Evolutionary conservation across 352 stramenopile genomes (phyloP).

Genomic region (Plasmopara viticola): DNA sequence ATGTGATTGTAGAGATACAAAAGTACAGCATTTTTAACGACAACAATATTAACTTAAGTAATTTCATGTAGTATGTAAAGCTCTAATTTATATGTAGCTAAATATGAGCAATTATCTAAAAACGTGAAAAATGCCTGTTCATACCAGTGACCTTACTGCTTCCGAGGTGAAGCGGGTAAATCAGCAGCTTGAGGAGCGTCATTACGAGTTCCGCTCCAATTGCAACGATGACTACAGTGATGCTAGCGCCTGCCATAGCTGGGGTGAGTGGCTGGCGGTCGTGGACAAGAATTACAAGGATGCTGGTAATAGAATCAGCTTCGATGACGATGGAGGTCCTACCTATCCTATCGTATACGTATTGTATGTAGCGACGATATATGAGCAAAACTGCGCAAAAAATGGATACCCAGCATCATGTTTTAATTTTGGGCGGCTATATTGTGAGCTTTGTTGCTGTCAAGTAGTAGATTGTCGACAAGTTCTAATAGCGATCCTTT

Average conservation of each 20-base stretch:
- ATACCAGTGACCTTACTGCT: slow-evolving; percentile 24
- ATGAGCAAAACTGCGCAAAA: slow-evolving; percentile 79
- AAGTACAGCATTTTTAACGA: no score
- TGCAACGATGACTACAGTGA: slow-evolving; percentile 80
- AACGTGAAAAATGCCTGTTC: no score
- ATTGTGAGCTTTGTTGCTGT: slow-evolving; percentile 33
- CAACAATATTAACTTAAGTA: no score
- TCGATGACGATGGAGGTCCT: not conserved
- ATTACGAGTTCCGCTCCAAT: slow-evolving; percentile 86
- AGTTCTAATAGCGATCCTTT: not conserved
- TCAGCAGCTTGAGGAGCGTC: slow-evolving; percentile 76
- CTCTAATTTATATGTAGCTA: no score
- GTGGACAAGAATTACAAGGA: slow-evolving; percentile 82
- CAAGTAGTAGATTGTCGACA: not conserved
- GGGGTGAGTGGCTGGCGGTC: slow-evolving; percentile 81
- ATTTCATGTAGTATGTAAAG: no score
- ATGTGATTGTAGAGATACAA: no score
- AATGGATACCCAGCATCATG: slow-evolving; percentile 77
- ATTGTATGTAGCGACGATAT: slow-evolving; percentile 51
- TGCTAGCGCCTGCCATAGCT: slow-evolving; percentile 81
- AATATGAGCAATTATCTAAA: no score
- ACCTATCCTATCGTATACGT: not conserved
- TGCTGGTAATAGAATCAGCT: slow-evolving; percentile 30
- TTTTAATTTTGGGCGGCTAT: slow-evolving; percentile 81
- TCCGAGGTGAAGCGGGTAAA: slow-evolving; percentile 76